Conservation (phyloP, 306 rosid species). For the Lathyrus sativus region DNA sequence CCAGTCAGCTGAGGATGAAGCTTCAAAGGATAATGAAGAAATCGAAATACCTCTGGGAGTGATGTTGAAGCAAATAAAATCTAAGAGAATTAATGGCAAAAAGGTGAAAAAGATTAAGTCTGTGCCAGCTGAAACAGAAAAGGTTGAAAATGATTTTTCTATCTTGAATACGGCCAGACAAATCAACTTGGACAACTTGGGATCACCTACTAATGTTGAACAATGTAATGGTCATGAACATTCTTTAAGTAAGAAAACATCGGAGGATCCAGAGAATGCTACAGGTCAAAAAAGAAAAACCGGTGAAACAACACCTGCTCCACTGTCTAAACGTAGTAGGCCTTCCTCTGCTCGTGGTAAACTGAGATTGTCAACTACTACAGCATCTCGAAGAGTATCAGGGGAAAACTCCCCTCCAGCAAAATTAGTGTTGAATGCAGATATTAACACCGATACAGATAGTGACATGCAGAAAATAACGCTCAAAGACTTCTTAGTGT, state of each 20-base stretch:
- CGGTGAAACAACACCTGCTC: conserved; percentile 48
- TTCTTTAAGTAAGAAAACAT: conserved; percentile 48
- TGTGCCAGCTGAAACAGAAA: conserved; percentile 48
- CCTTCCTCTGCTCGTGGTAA: conserved; percentile 54
- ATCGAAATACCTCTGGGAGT: conserved; percentile 75
- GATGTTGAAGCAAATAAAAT: conserved; percentile 68
- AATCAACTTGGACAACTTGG: conserved; percentile 67
- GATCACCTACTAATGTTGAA: conserved; percentile 58
- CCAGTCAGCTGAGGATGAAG: conserved; percentile 55
- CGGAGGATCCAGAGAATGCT: conserved; percentile 42
- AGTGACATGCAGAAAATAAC: conserved; percentile 50
- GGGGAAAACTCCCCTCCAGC: conserved; percentile 42
- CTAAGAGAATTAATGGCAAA: conserved; percentile 63
- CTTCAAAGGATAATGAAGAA: conserved; percentile 57
- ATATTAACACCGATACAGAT: conserved; percentile 45
- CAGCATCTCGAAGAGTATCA: conserved; percentile 46
- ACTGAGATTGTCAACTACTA: conserved; percentile 50
- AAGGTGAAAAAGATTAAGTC: conserved; percentile 60
- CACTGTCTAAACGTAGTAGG: conserved; percentile 64
- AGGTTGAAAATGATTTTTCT: conserved; percentile 63
- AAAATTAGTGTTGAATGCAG: conserved; percentile 41
- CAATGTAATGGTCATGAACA: conserved; percentile 76
- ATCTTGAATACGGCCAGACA: conserved; percentile 71
- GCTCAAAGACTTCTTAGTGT: conserved; percentile 54
- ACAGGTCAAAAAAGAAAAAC: conserved; percentile 61